Base-by-base conservation (phyloP, 768 basidiomycete genomes). In the Nevesoporus exiguus region DNA sequence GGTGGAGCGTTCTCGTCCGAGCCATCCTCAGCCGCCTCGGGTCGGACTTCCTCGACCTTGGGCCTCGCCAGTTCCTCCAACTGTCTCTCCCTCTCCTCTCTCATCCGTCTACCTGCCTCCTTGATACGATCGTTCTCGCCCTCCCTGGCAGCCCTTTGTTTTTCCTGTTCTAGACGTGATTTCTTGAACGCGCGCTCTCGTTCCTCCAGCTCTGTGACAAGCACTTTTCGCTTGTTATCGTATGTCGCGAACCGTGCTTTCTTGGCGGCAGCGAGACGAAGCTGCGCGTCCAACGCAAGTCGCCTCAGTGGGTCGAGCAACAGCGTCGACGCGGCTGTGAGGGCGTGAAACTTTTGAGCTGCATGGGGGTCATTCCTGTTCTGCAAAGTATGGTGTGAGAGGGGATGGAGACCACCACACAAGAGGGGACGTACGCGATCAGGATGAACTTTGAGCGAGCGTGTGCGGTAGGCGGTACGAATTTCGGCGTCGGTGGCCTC, bases 381-480 rank as follows among this genome's bases (percentile, higher is more conserved):
- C 88, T 91, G 68, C 5, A 61, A 57, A 21, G 13, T 7, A 4
- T 5, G 40, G 17, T 33, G 59, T 59, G 44, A 54, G 47, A 47
- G 36, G 58, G n/a, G 64, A 61, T 33, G n/a, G 49, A 19, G 25
- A 45, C 30, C 56, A 58, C 43, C 57, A 48, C 57, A 60, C 29
- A 42, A n/a, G 22, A 42, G 37, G 10, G 57, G 56, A 77, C 81
- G 57, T 60, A 90, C 90, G 65, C 89, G 81, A 66, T 93, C 91
- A 27, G 91, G 91, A 71, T 93, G 91, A 33, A 92, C 88, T 73
- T 90, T 92, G 61, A 90, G 77, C 2, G 91, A 92, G 27, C 82
- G 77, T 54, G 88, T 78, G 37, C 90, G 80, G 61, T 92, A 93
- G 0, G 90, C 89, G 3, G 84, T 88, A 53, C 81, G 79, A 49